Percentiles rank a stretch among this genome's conserved stretches.
phyloP scores from a whole-genome alignment of 805 yeast species.

The Lipomyces yamanashiensis region DNA sequence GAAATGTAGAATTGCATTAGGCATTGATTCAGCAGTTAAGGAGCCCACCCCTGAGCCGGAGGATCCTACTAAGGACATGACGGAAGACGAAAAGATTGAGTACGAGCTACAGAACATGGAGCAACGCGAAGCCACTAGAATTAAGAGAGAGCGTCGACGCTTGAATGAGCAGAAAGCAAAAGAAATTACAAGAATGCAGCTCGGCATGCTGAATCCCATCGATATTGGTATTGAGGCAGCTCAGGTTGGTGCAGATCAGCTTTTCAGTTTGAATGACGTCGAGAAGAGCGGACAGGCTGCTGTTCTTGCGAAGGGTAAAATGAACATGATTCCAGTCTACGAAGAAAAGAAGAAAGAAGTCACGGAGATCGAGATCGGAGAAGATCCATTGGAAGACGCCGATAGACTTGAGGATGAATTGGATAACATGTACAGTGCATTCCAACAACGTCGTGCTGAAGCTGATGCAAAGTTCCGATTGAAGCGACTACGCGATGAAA shows the following conservation, averaged over 20 bases:
- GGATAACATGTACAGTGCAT: constrained; percentile 69
- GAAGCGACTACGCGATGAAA: constrained; percentile 56
- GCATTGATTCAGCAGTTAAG: constrained; percentile 57
- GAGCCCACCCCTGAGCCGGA: constrained; percentile 60
- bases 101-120: constrained; percentile 77
- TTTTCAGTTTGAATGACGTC: constrained; percentile 84
- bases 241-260: constrained; percentile 71
- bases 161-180: constrained; percentile 83
- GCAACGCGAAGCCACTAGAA: constrained; percentile 68
- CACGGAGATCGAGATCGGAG: constrained; percentile 31
- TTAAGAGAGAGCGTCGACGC: constrained; percentile 80
- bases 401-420: constrained; percentile 73
- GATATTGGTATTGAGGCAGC: constrained; percentile 95
- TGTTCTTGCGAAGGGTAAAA: constrained; percentile 38
- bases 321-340: constrained; percentile 49
- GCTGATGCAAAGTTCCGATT: constrained; percentile 57
- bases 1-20: constrained; percentile 77
- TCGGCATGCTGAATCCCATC: constrained; percentile 92
- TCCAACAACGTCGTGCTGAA: constrained; percentile 53
- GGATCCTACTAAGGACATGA: constrained; percentile 45
- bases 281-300: constrained; percentile 74
- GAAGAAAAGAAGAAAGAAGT: constrained; percentile 41
- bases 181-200: constrained; percentile 88
- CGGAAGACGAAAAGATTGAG: constrained; percentile 86
- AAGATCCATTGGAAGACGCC: constrained; percentile 46